Evolutionary conservation across 2,329 filamentous ascomycete species (phyloP), one percentile per base, ranked within the genome.

Genomic region (Nothopassalora personata): DNA sequence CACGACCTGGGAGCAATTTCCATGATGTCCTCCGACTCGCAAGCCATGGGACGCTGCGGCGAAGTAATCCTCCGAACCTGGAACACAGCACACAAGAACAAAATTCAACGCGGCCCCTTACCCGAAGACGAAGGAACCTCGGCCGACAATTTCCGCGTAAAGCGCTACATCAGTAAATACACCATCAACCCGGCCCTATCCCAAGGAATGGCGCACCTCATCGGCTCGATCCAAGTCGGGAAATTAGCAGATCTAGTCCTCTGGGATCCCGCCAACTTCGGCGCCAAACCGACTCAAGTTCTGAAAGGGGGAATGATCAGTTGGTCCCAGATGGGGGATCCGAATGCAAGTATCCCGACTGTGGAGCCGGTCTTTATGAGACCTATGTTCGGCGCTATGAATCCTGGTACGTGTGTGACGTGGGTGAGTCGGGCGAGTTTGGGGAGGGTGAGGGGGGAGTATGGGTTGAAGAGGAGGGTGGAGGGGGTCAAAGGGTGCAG

Each of bases 71-170:
- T 95, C 27, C 85, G 93, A 11, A 97, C 93, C 0, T 97, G 93
- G 93, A 92, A 97, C 75, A 97, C 93, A 2, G 93, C 93, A 0
- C 91, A 97, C 77, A 97, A 97, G 83, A 97, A 97, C 74, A 96
- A 96, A 76, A 72, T 86, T 18, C 91, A 97, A 76, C 83, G 92
- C 8, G 93, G 93, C 0, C 71, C 75, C 0, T 76, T 97, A 30
- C 79, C 83, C 6, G 89, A 96, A 77, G 93, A 97, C 68, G 81
- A 87, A 63, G 90, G 83, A 23, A 87, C 89, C 0, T 87, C 80
- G 10, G 90, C 89, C 0, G 93, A 97, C 71, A 97, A 97, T 74
- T 91, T 91, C 77, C 81, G 93, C 45, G 93, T 96, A 6, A 96
- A 95, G 79, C 78, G 93, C 28, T 97, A 97, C 72, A 81, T 97